Evolutionary conservation across 192 early-diverging fungal genomes (phyloP), one percentile per base, ranked within the genome.

Genomic region (Funneliformis geosporum): DNA sequence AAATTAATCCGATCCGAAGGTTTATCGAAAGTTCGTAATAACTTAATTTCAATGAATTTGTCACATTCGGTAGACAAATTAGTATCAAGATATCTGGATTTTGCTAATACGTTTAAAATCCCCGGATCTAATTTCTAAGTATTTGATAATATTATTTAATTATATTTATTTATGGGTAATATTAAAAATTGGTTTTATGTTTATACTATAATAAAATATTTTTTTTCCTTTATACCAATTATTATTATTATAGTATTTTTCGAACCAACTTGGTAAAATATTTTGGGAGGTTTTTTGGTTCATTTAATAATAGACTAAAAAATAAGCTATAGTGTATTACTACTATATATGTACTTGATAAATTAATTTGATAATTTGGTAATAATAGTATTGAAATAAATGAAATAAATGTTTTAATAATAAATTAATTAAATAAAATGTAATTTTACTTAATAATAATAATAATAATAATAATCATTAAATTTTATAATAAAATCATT

Each of bases 21-120:
- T 7, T 84, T 97, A 59, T 92, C 94, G 73, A 99, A 98, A 82
- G 94, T 99, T 44, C 92, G 93, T 75, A 95, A 99, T 82, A 94
- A 91, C 50, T 83, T 98, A 73, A 92, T 95, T 12, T 92, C 95
- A 50, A 91, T 98, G 87, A 96, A 96, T 79, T 86, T 98, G 9
- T 92, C 94, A 44, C 89, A 88, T 33, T 82, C 94, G 1, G 91
- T 95, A 25, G 90, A 91, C 74, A 92, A 90, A 77, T 82, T 96
- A 59, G 91, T 98, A 80, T 89, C 90, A 75, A 84, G 88, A 11
- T 92, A 92, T 76, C 82, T 95, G 79, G 87, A 87, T 42, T 88
- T 88, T 80, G 92, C 88, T 5, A 91, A 94, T 81, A 86, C 86
- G 39, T 95, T 95, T 83, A 83, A 91, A 28, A 90, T 95, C 25